phyloP scores from a whole-genome alignment of 2,329 filamentous ascomycete genomes.

The Huntiella abstrusa region DNA sequence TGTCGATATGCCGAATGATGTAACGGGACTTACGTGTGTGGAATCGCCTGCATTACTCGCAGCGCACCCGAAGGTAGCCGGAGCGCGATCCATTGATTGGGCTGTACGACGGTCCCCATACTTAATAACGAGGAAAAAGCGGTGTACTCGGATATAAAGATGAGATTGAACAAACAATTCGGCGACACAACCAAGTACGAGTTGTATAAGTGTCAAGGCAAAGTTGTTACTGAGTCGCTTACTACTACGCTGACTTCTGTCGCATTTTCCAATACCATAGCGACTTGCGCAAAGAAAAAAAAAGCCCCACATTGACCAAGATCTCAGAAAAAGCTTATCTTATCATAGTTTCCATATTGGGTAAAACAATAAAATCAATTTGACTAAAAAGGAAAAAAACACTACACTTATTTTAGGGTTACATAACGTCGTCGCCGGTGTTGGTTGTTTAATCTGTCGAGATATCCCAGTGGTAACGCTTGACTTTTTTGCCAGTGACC shows the following conservation, averaged over 20 bases:
- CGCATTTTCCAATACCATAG: too few species aligned
- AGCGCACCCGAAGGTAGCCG: constrained; percentile 39
- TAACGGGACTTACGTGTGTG: constrained; percentile 34
- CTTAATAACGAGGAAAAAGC: neutral
- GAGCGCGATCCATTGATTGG: constrained; percentile 41
- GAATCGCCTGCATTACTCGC: constrained; percentile 36
- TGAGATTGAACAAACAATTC: neutral
- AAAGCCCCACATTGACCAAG: too few species aligned
- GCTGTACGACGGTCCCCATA: constrained; percentile 30
- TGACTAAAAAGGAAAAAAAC: neutral
- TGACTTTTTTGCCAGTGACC: neutral
- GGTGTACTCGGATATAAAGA: too few species aligned
- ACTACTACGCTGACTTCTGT: too few species aligned
- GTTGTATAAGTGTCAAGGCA: neutral
- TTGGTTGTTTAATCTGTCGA: neutral
- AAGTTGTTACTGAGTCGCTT: too few species aligned
- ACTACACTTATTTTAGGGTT: neutral
- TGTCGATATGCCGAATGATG: constrained; percentile 3
- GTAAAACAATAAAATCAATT: neutral
- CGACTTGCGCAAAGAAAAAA: too few species aligned
- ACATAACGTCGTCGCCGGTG: neutral
- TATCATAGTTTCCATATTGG: neutral
- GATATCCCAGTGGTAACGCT: neutral
- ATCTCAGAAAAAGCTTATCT: neutral
- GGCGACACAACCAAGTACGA: neutral